Conservation (phyloP, 192 early-diverging fungal genomes). For the Podila verticillata region DNA sequence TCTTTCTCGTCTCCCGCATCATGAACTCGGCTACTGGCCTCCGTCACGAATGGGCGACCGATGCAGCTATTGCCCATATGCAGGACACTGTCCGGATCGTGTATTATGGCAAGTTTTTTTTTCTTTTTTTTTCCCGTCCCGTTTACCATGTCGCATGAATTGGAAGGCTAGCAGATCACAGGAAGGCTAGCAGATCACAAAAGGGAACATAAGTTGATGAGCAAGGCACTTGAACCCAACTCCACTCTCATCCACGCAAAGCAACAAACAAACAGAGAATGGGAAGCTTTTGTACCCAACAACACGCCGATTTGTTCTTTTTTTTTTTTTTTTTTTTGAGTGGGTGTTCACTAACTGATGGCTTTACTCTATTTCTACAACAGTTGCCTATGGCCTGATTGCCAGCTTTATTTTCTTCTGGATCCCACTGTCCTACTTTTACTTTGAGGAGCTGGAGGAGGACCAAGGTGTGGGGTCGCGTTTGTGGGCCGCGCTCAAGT, state of each 20-base stretch:
- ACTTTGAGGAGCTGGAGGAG: conserved; percentile 66
- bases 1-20: conserved; percentile 66
- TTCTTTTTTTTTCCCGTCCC: background rate
- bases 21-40: conserved; percentile 61
- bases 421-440: conserved; percentile 72
- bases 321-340: no score
- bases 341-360: background rate
- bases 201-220: no score
- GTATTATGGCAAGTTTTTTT: conserved; percentile 57
- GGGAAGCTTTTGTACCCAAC: no score
- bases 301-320: no score
- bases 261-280: no score
- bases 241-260: no score
- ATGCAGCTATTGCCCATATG: conserved; percentile 55
- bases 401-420: conserved; percentile 57
- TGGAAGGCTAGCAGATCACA: no score
- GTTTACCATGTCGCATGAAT: no score
- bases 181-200: no score
- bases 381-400: conserved; percentile 61
- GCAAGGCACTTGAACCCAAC: no score
- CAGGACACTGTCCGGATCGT: conserved; percentile 47
- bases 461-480: conserved; percentile 49
- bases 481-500: conserved; percentile 57
- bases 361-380: background rate
- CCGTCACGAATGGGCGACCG: conserved; percentile 67